These are phyloP conservation scores for Phytopythium litorale DNA, from an alignment of 352 stramenopile species.

Conservation along the genomic window DNA sequence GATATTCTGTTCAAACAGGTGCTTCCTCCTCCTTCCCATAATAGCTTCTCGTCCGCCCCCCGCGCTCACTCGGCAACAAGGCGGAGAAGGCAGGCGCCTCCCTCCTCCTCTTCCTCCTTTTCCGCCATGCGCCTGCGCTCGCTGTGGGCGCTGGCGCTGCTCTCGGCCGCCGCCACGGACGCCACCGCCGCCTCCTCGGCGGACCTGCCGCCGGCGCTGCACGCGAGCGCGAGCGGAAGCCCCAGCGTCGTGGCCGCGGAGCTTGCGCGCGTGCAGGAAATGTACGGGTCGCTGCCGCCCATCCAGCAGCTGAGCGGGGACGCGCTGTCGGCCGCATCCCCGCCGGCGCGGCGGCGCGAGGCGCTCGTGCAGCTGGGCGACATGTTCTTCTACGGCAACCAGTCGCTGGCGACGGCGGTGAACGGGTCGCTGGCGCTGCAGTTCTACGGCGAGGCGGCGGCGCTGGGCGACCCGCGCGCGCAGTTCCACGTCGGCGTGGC, in stretches of 20 bases:
- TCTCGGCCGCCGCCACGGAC: background rate
- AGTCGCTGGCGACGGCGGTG: conserved; percentile 45
- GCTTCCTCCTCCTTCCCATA: background rate
- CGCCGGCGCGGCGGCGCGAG: conserved; percentile 29
- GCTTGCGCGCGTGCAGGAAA: conserved; percentile 9
- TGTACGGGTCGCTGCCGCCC: conserved; percentile 3
- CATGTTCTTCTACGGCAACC: conserved; percentile 79
- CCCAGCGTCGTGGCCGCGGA: conserved; percentile 4
- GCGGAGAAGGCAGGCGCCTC: background rate
- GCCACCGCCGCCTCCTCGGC: background rate
- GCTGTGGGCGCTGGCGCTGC: background rate
- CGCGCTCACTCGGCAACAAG: background rate
- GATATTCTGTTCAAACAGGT: background rate
- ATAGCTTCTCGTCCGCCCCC: background rate
- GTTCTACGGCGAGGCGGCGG: conserved; percentile 60
- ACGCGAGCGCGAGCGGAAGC: background rate
- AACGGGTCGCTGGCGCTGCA: conserved; percentile 73
- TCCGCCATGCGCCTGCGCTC: background rate
- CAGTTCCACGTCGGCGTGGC: conserved; percentile 87
- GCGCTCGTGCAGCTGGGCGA: conserved; percentile 69
- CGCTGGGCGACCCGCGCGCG: conserved; percentile 49
- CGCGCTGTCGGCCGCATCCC: conserved; percentile 27
- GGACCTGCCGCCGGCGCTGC: background rate
- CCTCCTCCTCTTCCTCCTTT: background rate
- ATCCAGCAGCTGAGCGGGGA: conserved; percentile 40